Conservation (phyloP, 2,329 filamentous ascomycete genomes). For the Arthrobotrys sphaeroides region DNA sequence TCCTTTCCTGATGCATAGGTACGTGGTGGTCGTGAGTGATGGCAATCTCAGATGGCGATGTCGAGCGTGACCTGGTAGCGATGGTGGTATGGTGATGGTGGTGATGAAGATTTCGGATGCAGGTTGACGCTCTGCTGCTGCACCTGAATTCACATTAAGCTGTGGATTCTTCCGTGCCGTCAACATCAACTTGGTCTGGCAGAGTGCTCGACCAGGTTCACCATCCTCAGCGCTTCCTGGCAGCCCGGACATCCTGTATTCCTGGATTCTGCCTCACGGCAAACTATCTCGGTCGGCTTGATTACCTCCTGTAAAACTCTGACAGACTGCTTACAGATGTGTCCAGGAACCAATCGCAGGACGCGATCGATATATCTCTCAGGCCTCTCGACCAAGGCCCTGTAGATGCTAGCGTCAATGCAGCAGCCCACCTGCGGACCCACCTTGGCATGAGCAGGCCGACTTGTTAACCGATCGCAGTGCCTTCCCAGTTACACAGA, state of each 20-base stretch:
- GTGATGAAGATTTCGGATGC: not conserved
- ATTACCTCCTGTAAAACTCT: not conserved
- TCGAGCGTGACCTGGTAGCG: too few species aligned
- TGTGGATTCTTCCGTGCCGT: not conserved
- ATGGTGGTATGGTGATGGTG: not conserved
- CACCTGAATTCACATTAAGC: not conserved
- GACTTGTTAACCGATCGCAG: not conserved
- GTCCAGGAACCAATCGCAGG: not conserved
- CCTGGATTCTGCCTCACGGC: too few species aligned
- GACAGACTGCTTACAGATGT: not conserved
- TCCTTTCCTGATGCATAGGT: not conserved
- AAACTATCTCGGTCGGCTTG: slow-evolving; percentile 2
- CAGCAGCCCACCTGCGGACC: not conserved
- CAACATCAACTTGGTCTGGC: not conserved
- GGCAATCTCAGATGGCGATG: too few species aligned
- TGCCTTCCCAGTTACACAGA: slow-evolving; percentile 4
- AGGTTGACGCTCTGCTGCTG: not conserved
- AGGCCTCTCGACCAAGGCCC: not conserved
- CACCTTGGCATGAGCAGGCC: not conserved
- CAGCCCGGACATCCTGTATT: too few species aligned
- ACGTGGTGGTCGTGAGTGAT: not conserved
- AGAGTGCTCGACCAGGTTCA: not conserved
- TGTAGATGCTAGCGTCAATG: not conserved
- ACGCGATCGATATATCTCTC: not conserved
- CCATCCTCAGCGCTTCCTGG: too few species aligned